These are phyloP conservation scores for Stereum hirsutum DNA, from an alignment of 1,284 basidiomycete species.

Conservation along the genomic window DNA sequence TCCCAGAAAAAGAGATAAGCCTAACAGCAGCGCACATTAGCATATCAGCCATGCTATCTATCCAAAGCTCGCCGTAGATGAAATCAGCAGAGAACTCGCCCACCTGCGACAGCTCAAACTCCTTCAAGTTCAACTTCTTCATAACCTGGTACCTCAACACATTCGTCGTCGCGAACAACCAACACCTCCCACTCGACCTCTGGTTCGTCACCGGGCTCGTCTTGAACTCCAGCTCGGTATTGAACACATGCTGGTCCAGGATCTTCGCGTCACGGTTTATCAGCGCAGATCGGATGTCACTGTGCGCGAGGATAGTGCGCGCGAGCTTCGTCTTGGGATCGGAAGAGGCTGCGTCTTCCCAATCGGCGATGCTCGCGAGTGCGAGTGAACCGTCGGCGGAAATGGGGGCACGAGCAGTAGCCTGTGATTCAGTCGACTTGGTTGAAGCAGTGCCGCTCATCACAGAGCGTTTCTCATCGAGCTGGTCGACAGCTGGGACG, in stretches of 20 bases:
- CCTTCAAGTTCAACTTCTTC: constrained; percentile 77
- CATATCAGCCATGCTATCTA: constrained; percentile 1
- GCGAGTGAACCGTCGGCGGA: constrained; percentile 50
- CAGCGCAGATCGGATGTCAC: constrained; percentile 60
- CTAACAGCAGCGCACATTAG: constrained; percentile 24
- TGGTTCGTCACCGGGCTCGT: constrained; percentile 83
- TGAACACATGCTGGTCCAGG: constrained; percentile 78
- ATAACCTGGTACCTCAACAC: constrained; percentile 79
- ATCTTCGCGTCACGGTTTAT: constrained; percentile 56
- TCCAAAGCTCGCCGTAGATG: not conserved
- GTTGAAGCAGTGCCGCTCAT: not conserved
- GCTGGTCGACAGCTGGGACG: constrained; percentile 15
- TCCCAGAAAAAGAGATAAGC: constrained; percentile 92
- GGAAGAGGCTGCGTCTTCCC: constrained; percentile 51
- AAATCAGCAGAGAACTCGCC: constrained; percentile 11
- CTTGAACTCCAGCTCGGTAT: constrained; percentile 72
- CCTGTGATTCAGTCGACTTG: not conserved
- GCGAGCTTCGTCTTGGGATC: constrained; percentile 69
- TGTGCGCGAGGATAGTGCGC: constrained; percentile 73
- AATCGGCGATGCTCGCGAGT: constrained; percentile 44
- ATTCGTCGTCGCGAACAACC: constrained; percentile 90
- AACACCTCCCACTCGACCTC: constrained; percentile 81
- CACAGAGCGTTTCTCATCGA: constrained; percentile 22
- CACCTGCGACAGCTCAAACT: constrained; percentile 87
- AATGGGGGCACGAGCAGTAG: constrained; percentile 13